Evolutionary conservation across 345 rosid species (phyloP), one percentile per base, ranked within the genome.

Genomic region (Draba incana): DNA sequence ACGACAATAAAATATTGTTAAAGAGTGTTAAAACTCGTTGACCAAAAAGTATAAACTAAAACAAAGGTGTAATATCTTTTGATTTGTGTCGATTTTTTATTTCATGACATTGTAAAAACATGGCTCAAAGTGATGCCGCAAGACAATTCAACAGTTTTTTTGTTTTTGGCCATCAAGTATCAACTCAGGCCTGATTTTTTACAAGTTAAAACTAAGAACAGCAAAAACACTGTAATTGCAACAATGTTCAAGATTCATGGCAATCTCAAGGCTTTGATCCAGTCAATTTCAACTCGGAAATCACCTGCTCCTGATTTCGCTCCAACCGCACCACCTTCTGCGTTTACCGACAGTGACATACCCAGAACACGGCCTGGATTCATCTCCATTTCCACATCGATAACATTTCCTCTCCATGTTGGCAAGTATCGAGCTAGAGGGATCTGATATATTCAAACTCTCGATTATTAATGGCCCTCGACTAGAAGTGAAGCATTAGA

Each of bases 321-420:
- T 68, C 92, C 96, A 1, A 80, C 88, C 5, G 85, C 53, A 11
- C 97, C 96, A 25, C 96, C 92, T 16, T 90, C 94, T 8, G 97
- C 98, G 56, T 89, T 95, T 51, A 92, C 87, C 0, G 99, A 92
- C 5, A 89, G 71, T 35, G 98, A 92, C 92, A 92, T 84, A 69
- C 96, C 89, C 0, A 95, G 75, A 66, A 95, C 74, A 43, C 97
- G 98, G 24, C 90, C 82, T 24, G 79, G 96, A 65, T 90, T 93
- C 97, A 87, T 93, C 86, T 93, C 97, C 85, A 90, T 13, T 2
- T 80, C 16, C 31, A 79, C 92, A 73, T 93, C 92, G 39, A 90
- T 93, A 12, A 88, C 89, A 30, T 86, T 88, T 50, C 97, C 98
- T 82, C 92, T 88, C 98, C 97, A 90, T 57, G 98, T 90, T 67